phyloP scores from a whole-genome alignment of 768 basidiomycete species.

The Tricholoma sp. region DNA sequence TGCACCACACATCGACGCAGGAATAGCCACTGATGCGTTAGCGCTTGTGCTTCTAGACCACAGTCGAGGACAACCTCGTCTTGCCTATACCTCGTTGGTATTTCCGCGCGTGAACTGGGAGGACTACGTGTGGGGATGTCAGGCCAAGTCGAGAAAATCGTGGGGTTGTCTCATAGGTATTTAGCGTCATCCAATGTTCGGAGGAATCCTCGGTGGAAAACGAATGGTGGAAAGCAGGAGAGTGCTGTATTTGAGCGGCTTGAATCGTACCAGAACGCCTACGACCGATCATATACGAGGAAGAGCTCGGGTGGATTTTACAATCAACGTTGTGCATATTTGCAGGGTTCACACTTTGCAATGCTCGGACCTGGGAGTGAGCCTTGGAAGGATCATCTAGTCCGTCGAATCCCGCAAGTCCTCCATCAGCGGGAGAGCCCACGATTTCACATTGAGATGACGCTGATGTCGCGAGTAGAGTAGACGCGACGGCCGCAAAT shows the following conservation, averaged over 20 bases:
- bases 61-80: slow-evolving; percentile 10
- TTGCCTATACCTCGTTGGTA: slow-evolving; percentile 14
- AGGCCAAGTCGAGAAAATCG: slow-evolving; percentile 37
- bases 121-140: slow-evolving; percentile 27
- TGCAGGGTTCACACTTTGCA: background rate
- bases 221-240: background rate
- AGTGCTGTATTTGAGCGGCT: background rate
- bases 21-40: too few species aligned
- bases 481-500: background rate
- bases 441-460: background rate
- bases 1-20: too few species aligned
- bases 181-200: slow-evolving; percentile 34
- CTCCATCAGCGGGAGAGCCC: background rate
- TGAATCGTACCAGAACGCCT: background rate
- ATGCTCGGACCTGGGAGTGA: background rate
- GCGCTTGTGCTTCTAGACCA: background rate
- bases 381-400: background rate
- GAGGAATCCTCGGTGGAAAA: slow-evolving; percentile 7
- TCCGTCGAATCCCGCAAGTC: background rate
- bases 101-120: slow-evolving; percentile 36
- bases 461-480: background rate
- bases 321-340: background rate
- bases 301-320: background rate
- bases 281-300: background rate
- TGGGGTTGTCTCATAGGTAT: slow-evolving; percentile 31